Evolutionary conservation across 2,329 filamentous ascomycete species (phyloP).

Genomic region (Truncatella angustata): DNA sequence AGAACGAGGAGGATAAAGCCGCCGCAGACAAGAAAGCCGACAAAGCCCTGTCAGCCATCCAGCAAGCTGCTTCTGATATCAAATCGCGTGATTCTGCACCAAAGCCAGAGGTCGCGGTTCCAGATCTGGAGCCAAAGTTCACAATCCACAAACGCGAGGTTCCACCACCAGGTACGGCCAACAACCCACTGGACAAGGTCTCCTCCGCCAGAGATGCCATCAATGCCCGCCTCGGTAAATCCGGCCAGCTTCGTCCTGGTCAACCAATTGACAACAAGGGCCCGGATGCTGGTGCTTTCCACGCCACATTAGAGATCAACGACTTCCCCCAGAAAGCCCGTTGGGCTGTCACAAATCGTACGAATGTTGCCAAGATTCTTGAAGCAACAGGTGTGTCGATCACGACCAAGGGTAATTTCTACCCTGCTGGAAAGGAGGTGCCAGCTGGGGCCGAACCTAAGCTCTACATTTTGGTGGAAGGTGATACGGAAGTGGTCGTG

Average conservation of each 20-base stretch:
- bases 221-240: constrained; percentile 84
- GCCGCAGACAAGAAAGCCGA: constrained; percentile 70
- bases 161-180: constrained; percentile 44
- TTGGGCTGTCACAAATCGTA: constrained; percentile 97
- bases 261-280: constrained; percentile 98
- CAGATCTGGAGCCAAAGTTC: constrained; percentile 56
- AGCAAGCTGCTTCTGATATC: constrained; percentile 58
- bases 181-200: constrained; percentile 79
- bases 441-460: constrained; percentile 77
- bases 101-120: constrained; percentile 30
- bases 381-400: constrained; percentile 94
- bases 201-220: constrained; percentile 89
- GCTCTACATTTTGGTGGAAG: constrained; percentile 95
- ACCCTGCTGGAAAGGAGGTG: constrained; percentile 77
- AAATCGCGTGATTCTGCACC: constrained; percentile 47
- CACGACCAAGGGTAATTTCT: constrained; percentile 94
- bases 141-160: constrained; percentile 70
- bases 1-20: constrained; percentile 65
- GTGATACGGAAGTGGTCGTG: constrained; percentile 91
- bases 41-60: constrained; percentile 64
- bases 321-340: constrained; percentile 98
- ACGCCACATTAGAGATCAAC: constrained; percentile 97
- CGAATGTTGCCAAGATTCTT: constrained; percentile 96
- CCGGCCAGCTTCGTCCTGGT: constrained; percentile 84
- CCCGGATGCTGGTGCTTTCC: constrained; percentile 93